Evolutionary conservation across 345 rosid genomes (phyloP).

Genomic region (Moricandia arvensis): DNA sequence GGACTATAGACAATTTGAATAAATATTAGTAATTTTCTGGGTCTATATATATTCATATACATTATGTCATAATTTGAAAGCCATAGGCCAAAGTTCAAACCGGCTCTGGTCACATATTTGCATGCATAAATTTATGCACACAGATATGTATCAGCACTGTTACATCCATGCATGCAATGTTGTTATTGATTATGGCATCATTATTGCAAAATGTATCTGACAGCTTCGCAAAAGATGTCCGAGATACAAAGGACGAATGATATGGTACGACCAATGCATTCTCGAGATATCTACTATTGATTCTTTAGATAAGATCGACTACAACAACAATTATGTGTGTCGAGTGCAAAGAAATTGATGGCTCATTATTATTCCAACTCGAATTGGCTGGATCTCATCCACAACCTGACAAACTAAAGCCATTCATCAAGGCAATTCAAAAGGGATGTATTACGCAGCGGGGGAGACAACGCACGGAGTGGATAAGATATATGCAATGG

Average conservation of each 20-base stretch:
- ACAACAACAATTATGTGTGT: slow-evolving; percentile 30
- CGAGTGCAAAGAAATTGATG: slow-evolving; percentile 27
- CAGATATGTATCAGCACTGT: not conserved
- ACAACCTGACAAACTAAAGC: not conserved
- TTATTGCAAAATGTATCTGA: not conserved
- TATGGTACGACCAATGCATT: slow-evolving; percentile 54
- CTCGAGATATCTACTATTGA: slow-evolving; percentile 40
- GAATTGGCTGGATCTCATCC: not conserved
- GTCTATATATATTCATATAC: not conserved
- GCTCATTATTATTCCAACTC: slow-evolving; percentile 38
- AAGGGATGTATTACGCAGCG: not conserved
- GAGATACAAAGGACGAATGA: slow-evolving; percentile 35
- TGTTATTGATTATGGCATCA: not conserved
- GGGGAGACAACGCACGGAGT: not conserved
- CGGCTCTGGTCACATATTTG: not conserved
- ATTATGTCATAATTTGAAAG: not conserved
- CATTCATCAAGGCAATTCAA: not conserved
- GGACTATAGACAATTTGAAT: not conserved
- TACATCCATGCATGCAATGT: not conserved
- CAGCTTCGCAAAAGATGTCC: slow-evolving; percentile 14
- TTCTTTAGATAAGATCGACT: slow-evolving; percentile 44
- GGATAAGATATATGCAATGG: not conserved
- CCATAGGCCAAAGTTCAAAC: not conserved
- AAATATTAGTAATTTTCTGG: not conserved
- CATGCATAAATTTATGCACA: not conserved